Evolutionary conservation across 148 eudicot genomes (phyloP), one percentile per base, ranked within the genome.

Genomic region (Mesembryanthemum crystallinum): DNA sequence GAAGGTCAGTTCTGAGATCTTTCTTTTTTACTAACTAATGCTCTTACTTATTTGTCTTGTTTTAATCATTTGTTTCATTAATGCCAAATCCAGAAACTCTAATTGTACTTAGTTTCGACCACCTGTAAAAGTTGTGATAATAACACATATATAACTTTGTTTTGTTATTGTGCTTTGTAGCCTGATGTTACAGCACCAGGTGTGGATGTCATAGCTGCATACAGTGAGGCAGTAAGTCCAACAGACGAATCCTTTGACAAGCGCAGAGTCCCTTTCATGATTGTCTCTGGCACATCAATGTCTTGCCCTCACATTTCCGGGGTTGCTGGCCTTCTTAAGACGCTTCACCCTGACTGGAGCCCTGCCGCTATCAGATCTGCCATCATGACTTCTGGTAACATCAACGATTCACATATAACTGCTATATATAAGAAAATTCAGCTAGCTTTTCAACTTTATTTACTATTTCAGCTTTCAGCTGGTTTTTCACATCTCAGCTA

Each of bases 111-210:
- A n/a, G n/a, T n/a, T n/a, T n/a, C n/a, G n/a, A n/a, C n/a, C n/a
- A n/a, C n/a, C n/a, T n/a, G n/a, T n/a, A n/a, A n/a, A n/a, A n/a
- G n/a, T n/a, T n/a, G n/a, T n/a, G n/a, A n/a, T n/a, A n/a, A n/a
- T n/a, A n/a, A n/a, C n/a, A n/a, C n/a, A n/a, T n/a, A 39, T 12
- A 13, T 45, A 12, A 45, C 49, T n/a, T 23, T 9, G 13, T 27
- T 25, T 33, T 49, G 4, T 39, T 1, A 29, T 27, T 60, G n/a
- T 3, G 21, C 2, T 65, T 0, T 82, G 65, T 76, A 91, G 93
- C 96, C 96, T 61, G 96, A 91, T 72, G 83, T 91, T 20, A 88
- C 93, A 0, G 96, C 93, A 27, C 96, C 96, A 30, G 96, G 96
- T 33, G 93, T 89, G n/a, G 71, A 82, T 71, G 65, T 91, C 72